Evolutionary conservation across 805 yeast species (phyloP), one percentile per base, ranked within the genome.

Genomic region (Hyphopichia homilentoma): DNA sequence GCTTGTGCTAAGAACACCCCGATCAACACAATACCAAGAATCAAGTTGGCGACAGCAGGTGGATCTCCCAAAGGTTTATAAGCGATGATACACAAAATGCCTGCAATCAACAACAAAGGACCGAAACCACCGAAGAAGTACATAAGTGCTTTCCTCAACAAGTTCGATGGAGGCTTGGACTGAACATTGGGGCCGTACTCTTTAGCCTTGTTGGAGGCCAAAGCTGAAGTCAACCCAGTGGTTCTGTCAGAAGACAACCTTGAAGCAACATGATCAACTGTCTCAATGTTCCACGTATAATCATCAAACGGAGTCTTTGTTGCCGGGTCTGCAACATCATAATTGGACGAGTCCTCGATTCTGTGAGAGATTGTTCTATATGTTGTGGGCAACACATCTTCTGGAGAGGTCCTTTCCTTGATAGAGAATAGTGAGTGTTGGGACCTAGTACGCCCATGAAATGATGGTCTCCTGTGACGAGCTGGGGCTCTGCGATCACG

Each of bases 61-160:
- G 77, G 76, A 24, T 67, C 47, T 8, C 75, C 73, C 29, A 70
- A 51, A 4, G 76, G 75, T 36, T 66, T 68, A 70, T 74, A 72
- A 20, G 64, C 50, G 19, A 71, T 43, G 29, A 62, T 52, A 41
- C 66, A 65, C 16, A 72, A 53, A 7, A 69, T 45, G 32, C 70
- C 74, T 37, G 66, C 71, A 27, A 53, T 44, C 32, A 68, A 45
- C 22, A 71, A 51, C 27, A 71, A 50, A 1, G 57, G 38, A 19
- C 77, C 74, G 48, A 71, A 70, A 5, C 77, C 75, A 35, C 74
- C 74, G 52, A 71, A 71, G 34, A 66, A 51, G 45, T 71, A 66
- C 32, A 50, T 36, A 27, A 65, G 52, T 3, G 63, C 34, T 44
- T 58, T 65, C 38, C 45, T 55, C 16, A 54, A 34, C 29, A 54